These are phyloP conservation scores for Pseudocercospora vitis DNA, from an alignment of 2,329 filamentous ascomycete species.

Conservation along the genomic window DNA sequence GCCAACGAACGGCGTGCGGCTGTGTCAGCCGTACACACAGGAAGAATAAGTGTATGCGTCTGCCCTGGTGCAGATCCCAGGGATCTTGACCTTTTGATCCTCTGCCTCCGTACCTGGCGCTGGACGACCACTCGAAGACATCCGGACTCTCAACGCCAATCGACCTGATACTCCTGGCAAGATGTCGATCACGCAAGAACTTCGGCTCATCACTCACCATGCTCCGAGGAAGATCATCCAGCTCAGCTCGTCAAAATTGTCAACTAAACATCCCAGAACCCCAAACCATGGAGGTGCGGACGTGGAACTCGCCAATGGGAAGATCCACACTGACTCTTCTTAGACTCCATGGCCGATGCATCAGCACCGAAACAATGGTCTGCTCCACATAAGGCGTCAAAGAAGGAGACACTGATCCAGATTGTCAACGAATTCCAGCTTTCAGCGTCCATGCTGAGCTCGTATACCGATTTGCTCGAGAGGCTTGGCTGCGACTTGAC, in stretches of 20 bases:
- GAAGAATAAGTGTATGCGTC: not conserved
- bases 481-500: conserved; percentile 14
- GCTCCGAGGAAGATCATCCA: not conserved
- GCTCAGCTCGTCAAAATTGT: not conserved
- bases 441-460: conserved; percentile 9
- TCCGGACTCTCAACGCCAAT: not conserved
- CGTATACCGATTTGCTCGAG: conserved; percentile 14
- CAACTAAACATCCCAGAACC: not conserved
- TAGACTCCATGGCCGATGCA: not conserved
- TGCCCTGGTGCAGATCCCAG: conserved; percentile 2
- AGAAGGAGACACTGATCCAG: conserved; percentile 11
- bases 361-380: not conserved
- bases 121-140: too few relatives aligned
- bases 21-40: not conserved
- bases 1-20: not conserved
- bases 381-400: conserved; percentile 5
- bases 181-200: conserved; percentile 2
- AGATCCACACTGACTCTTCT: not conserved
- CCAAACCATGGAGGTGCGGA: conserved; percentile 1
- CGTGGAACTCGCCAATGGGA: too few relatives aligned
- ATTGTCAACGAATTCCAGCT: conserved; percentile 17
- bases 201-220: conserved; percentile 1
- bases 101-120: conserved; percentile 3
- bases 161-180: not conserved
- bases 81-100: not conserved